Conservation (phyloP, 2,329 filamentous ascomycete species). For the Blastomyces parvus region DNA sequence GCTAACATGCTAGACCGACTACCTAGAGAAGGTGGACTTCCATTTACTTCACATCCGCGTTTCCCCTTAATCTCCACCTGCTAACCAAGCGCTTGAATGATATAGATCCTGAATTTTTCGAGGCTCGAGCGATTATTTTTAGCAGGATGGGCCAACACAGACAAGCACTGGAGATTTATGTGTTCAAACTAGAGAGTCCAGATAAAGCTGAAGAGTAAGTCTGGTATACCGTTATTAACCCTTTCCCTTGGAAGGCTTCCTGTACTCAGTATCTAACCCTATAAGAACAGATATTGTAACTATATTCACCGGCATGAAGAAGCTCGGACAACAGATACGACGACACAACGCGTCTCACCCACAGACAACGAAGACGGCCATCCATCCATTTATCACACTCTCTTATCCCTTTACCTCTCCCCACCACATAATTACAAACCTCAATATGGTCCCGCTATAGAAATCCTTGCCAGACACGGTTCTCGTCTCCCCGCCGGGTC, state of each 20-base stretch:
- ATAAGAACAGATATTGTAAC: slow-evolving; percentile 70
- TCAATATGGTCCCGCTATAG: slow-evolving; percentile 69
- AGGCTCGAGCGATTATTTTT: slow-evolving; percentile 79
- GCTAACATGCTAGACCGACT: slow-evolving; percentile 67
- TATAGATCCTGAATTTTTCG: slow-evolving; percentile 75
- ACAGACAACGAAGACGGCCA: slow-evolving; percentile 44
- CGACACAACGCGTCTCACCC: slow-evolving; percentile 31
- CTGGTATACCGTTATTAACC: neutral
- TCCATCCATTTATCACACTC: slow-evolving; percentile 80
- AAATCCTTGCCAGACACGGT: slow-evolving; percentile 83
- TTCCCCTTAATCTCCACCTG: neutral
- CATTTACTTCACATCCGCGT: slow-evolving; percentile 8
- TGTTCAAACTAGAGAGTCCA: slow-evolving; percentile 84
- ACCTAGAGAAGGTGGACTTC: slow-evolving; percentile 61
- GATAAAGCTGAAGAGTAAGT: slow-evolving; percentile 79
- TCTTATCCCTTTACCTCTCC: slow-evolving; percentile 79
- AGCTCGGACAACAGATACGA: slow-evolving; percentile 26
- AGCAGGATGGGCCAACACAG: slow-evolving; percentile 94
- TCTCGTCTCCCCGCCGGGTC: slow-evolving; percentile 80
- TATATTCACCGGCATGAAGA: slow-evolving; percentile 57
- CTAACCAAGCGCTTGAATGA: neutral
- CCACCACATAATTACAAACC: slow-evolving; percentile 64
- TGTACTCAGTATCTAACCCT: neutral
- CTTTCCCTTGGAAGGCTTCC: slow-evolving; percentile 16
- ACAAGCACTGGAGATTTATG: slow-evolving; percentile 93